Conservation (phyloP, 2,329 filamentous ascomycete species). For the Thelonectria blattea region DNA sequence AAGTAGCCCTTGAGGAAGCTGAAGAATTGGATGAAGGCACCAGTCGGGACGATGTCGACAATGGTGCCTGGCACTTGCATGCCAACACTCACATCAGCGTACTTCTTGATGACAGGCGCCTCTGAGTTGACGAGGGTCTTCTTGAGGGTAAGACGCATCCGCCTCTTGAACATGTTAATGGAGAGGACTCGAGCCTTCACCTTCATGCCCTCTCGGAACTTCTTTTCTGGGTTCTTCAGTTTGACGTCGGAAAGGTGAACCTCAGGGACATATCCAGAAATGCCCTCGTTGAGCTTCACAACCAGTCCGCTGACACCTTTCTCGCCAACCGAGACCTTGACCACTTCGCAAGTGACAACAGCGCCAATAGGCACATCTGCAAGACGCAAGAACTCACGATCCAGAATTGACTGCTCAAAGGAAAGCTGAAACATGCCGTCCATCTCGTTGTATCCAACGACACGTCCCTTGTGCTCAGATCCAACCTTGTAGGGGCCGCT, state of each 20-base stretch:
- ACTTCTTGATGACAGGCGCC: slow-evolving; percentile 76
- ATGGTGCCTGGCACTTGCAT: slow-evolving; percentile 86
- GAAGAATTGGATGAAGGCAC: slow-evolving; percentile 93
- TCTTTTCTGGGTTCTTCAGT: slow-evolving; percentile 92
- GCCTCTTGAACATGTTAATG: slow-evolving; percentile 74
- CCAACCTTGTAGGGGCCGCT: slow-evolving; percentile 80
- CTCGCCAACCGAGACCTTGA: slow-evolving; percentile 80
- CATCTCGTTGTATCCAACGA: slow-evolving; percentile 85
- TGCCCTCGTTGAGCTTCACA: slow-evolving; percentile 82
- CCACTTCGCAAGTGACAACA: slow-evolving; percentile 80
- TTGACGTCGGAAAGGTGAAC: slow-evolving; percentile 87
- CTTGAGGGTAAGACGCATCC: slow-evolving; percentile 88
- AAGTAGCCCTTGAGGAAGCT: slow-evolving; percentile 83
- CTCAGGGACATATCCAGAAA: slow-evolving; percentile 87
- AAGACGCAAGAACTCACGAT: slow-evolving; percentile 88
- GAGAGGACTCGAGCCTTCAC: slow-evolving; percentile 88
- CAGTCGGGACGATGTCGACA: slow-evolving; percentile 76
- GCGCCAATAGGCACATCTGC: slow-evolving; percentile 87
- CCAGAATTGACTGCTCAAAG: slow-evolving; percentile 79
- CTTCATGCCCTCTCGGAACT: slow-evolving; percentile 85
- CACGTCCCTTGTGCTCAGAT: slow-evolving; percentile 78
- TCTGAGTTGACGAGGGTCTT: slow-evolving; percentile 94
- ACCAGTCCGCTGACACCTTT: slow-evolving; percentile 83
- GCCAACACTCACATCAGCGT: slow-evolving; percentile 74
- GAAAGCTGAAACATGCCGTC: slow-evolving; percentile 88